These are phyloP conservation scores for Henningerozyma blattae DNA, from an alignment of 805 yeast species.

Conservation along the genomic window DNA sequence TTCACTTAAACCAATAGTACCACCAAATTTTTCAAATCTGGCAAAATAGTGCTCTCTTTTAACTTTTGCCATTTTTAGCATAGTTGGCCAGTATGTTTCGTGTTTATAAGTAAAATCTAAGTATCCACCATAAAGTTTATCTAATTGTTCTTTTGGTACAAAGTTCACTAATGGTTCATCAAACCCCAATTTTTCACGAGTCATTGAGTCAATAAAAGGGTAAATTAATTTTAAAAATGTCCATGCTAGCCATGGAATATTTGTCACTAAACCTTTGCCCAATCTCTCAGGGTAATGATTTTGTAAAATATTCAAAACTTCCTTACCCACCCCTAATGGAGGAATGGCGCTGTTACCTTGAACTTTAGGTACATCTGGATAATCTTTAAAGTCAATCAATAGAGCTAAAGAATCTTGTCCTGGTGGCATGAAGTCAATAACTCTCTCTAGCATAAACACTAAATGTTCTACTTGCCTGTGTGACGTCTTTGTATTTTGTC, in stretches of 20 bases:
- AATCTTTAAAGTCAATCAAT: constrained; percentile 82
- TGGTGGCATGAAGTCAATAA: constrained; percentile 87
- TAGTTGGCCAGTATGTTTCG: constrained; percentile 62
- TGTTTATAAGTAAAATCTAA: constrained; percentile 80
- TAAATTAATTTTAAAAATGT: constrained; percentile 81
- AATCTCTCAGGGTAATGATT: constrained; percentile 96
- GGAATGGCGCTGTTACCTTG: constrained; percentile 61
- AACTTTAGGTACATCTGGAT: constrained; percentile 41
- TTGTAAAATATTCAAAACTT: constrained; percentile 85
- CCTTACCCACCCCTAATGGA: constrained; percentile 79
- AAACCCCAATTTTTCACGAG: constrained; percentile 85
- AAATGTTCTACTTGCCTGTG: constrained; percentile 91
- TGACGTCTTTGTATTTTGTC: constrained; percentile 88
- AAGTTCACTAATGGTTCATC: constrained; percentile 80
- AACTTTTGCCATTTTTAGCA: constrained; percentile 46
- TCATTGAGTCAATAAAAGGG: constrained; percentile 93
- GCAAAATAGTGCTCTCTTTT: constrained; percentile 53
- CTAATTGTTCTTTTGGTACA: constrained; percentile 74
- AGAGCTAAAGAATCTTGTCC: constrained; percentile 93
- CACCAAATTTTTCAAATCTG: constrained; percentile 63
- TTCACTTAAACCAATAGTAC: constrained; percentile 69
- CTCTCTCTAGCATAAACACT: constrained; percentile 85
- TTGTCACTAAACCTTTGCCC: constrained; percentile 83
- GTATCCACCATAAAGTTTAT: constrained; percentile 71
- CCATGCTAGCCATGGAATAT: constrained; percentile 91